Evolutionary conservation across 2,329 filamentous ascomycete genomes (phyloP).

Genomic region (Aspergillus transmontanensis): DNA sequence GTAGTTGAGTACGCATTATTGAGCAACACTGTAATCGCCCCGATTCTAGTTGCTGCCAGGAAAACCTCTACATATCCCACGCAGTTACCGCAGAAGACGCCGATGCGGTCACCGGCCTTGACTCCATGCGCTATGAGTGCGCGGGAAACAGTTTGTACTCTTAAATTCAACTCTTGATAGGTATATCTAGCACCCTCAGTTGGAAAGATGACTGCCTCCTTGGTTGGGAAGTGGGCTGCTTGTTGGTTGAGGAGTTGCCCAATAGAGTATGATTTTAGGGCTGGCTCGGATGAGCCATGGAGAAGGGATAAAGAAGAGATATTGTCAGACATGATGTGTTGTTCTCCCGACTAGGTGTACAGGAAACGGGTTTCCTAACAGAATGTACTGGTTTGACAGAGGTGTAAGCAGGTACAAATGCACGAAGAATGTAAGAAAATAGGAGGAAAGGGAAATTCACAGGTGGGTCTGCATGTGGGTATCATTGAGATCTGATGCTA

Average conservation of each 20-base stretch:
- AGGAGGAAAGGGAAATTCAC: not conserved
- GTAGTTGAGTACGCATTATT: not conserved
- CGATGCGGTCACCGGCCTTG: not conserved
- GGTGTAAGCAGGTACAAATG: not conserved
- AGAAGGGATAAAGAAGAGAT: not conserved
- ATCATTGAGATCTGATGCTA: not conserved
- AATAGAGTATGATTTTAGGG: not conserved
- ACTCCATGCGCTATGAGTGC: not conserved
- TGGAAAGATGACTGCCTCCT: not conserved
- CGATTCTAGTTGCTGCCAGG: not conserved
- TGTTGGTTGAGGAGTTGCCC: not conserved
- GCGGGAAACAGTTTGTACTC: not conserved
- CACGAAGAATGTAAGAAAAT: no score
- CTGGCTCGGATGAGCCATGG: not conserved
- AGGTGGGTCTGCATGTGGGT: not conserved
- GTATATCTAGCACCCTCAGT: not conserved
- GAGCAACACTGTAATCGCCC: not conserved
- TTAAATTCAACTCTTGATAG: not conserved
- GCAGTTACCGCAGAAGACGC: not conserved
- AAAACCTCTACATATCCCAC: not conserved
- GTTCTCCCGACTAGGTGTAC: not conserved
- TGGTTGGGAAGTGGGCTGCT: not conserved
- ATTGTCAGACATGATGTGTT: not conserved
- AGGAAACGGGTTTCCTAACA: not conserved
- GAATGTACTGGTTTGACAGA: not conserved